A percentile compares a stretch with the other conserved stretches of the same genome.
These are phyloP conservation scores for Wickerhamiella nectarea DNA, from an alignment of 805 yeast species.

Conservation along the genomic window DNA sequence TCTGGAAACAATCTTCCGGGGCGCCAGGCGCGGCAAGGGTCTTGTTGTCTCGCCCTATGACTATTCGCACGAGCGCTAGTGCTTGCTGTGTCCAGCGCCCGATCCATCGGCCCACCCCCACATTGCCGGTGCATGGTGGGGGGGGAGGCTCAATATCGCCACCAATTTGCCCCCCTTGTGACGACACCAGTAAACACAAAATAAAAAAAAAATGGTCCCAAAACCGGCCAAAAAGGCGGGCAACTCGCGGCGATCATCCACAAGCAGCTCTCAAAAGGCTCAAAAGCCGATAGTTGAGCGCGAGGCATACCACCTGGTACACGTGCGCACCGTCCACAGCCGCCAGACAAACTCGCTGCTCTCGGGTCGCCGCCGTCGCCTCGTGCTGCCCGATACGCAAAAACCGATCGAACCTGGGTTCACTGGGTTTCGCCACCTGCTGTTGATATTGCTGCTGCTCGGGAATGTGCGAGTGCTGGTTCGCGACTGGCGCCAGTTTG, in stretches of 20 bases:
- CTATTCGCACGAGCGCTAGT: constrained; percentile 11
- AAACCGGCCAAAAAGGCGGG: not conserved
- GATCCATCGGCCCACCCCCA: no score
- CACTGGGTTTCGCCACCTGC: constrained; percentile 30
- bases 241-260: not conserved
- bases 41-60: constrained; percentile 67
- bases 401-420: constrained; percentile 9
- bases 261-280: not conserved
- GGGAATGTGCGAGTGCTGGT: constrained; percentile 30
- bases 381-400: constrained; percentile 7
- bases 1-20: constrained; percentile 76
- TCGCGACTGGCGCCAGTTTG: constrained; percentile 29
- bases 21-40: constrained; percentile 88
- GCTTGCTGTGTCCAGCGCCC: no score
- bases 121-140: no score
- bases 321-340: constrained; percentile 6
- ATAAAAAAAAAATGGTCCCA: no score
- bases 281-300: not conserved
- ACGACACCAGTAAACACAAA: no score
- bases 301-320: constrained; percentile 1
- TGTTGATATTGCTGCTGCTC: constrained; percentile 28
- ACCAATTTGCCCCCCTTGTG: not conserved
- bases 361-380: constrained; percentile 9
- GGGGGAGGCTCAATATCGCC: not conserved
- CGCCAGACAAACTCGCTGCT: constrained; percentile 5